Percentiles rank a stretch among this genome's conserved stretches.
Evolutionary conservation across 495 filamentous ascomycete genomes (phyloP).

Genomic region (Penicillium fimorum): DNA sequence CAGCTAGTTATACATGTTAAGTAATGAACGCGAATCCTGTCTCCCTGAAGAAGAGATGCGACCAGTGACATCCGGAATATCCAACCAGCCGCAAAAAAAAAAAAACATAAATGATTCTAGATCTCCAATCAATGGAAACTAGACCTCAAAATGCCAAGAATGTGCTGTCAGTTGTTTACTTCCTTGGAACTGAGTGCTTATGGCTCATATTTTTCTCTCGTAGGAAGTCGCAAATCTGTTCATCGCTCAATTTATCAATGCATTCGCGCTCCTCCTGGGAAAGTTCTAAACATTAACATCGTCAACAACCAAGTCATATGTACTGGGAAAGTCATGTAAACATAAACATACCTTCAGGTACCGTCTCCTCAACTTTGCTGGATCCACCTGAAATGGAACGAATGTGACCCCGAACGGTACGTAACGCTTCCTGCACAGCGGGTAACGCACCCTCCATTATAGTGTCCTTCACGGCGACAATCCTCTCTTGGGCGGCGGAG

Average conservation of each 20-base stretch:
- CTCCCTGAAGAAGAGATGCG: conserved; percentile 1
- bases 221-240: conserved; percentile 11
- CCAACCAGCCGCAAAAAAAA: not conserved
- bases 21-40: conserved; percentile 5
- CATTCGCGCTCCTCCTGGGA: conserved; percentile 1
- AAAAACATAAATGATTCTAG: not conserved
- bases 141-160: not conserved
- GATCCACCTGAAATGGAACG: not conserved
- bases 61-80: not conserved
- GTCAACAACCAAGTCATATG: not conserved
- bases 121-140: conserved; percentile 8
- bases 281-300: not conserved
- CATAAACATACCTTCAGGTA: not conserved
- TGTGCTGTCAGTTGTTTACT: not conserved
- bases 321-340: not conserved
- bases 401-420: not conserved
- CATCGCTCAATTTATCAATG: conserved; percentile 9
- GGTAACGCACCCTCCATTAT: conserved; percentile 9
- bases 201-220: conserved; percentile 11
- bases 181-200: not conserved
- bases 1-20: not conserved
- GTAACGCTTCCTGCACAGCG: conserved; percentile 6
- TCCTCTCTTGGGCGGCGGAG: conserved; percentile 5
- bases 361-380: not conserved
- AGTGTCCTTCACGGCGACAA: conserved; percentile 5